These are phyloP conservation scores for Saururus chinensis DNA, from an alignment of 164 flowering plant species.

Conservation along the genomic window DNA sequence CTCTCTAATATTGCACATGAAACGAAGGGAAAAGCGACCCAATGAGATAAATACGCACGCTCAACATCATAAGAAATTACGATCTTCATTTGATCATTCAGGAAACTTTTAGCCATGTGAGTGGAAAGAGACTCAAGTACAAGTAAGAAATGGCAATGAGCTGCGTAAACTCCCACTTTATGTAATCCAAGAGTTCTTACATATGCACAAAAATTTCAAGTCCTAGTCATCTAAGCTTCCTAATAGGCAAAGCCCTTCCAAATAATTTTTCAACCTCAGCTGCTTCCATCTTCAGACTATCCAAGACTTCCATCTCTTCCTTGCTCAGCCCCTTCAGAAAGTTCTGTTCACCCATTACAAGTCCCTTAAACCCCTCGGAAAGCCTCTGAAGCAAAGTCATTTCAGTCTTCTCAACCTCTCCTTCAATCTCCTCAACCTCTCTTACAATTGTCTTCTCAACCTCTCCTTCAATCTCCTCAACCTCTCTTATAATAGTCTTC, in stretches of 20 bases:
- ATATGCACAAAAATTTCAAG: too few species aligned
- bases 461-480: slow-evolving; percentile 70
- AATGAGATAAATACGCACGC: neutral
- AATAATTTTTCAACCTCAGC: slow-evolving; percentile 72
- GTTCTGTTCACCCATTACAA: slow-evolving; percentile 53
- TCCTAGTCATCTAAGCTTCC: slow-evolving; percentile 46
- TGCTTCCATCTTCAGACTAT: slow-evolving; percentile 76
- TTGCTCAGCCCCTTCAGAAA: slow-evolving; percentile 45
- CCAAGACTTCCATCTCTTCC: slow-evolving; percentile 75
- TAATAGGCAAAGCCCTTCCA: slow-evolving; percentile 65
- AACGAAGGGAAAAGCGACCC: neutral
- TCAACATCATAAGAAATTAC: too few species aligned
- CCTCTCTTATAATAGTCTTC: slow-evolving; percentile 56
- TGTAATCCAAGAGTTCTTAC: too few species aligned
- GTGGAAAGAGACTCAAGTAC: too few species aligned
- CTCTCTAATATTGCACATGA: neutral
- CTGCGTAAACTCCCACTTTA: too few species aligned
- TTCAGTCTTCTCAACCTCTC: slow-evolving; percentile 61
- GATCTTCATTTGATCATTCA: too few species aligned
- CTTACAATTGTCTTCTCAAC: slow-evolving; percentile 62
- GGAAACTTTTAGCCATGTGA: too few species aligned
- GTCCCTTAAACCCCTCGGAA: slow-evolving; percentile 61
- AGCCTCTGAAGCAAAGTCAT: slow-evolving; percentile 50
- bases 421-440: slow-evolving; percentile 66
- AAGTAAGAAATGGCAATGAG: too few species aligned